phyloP scores from a whole-genome alignment of 257 asterid species.

The Solanum chiquidenum region DNA sequence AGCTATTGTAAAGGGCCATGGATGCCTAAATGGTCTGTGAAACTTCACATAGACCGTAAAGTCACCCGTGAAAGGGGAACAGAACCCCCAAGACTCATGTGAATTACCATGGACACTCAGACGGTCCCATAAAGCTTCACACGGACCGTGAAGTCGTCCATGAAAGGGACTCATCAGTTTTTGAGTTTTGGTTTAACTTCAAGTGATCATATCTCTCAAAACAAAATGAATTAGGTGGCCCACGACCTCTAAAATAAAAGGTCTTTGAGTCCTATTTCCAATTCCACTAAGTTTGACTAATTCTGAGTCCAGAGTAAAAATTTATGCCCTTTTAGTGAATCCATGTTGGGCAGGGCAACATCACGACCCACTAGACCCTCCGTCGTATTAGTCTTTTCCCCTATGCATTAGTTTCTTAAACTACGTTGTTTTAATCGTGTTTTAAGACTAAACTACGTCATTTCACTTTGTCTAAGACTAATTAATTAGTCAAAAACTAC shows the following conservation, averaged over 20 bases:
- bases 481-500: not conserved
- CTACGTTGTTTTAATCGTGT: not conserved
- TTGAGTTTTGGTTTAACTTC: not conserved
- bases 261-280: not conserved
- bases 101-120: not conserved
- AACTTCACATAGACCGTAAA: not conserved
- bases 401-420: not conserved
- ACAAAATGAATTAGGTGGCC: not conserved
- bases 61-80: not conserved
- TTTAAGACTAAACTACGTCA: not conserved
- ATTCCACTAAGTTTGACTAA: no score
- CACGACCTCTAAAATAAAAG: not conserved
- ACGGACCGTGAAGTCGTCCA: accelerated
- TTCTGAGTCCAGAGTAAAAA: not conserved
- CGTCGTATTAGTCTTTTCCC: not conserved
- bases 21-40: not conserved
- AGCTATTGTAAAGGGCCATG: not conserved
- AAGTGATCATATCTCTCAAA: not conserved
- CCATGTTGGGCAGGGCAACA: not conserved
- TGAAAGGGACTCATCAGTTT: no score
- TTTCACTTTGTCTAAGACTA: not conserved
- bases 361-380: not conserved
- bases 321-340: not conserved
- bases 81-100: not conserved
- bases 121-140: not conserved